Evolutionary conservation across 257 asterid genomes (phyloP).

Genomic region (Solanum verrucosum): DNA sequence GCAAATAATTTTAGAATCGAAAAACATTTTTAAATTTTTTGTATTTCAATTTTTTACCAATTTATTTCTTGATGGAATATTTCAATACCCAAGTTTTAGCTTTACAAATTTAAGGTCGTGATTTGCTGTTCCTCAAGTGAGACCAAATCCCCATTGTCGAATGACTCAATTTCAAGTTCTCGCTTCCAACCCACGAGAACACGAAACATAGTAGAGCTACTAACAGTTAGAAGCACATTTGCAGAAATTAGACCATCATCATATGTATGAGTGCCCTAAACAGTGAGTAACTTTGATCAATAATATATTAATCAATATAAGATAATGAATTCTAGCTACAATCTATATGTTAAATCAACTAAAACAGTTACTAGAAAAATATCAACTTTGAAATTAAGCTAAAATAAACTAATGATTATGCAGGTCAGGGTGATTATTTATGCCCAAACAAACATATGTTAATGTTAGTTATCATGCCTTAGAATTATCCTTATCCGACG

Average conservation of each 20-base stretch:
- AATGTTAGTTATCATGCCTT: background rate
- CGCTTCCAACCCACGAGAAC: too few relatives aligned
- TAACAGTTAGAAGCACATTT: too few relatives aligned
- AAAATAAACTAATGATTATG: background rate
- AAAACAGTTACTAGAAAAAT: background rate
- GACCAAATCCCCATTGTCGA: background rate
- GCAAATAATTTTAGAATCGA: too few relatives aligned
- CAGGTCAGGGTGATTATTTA: background rate
- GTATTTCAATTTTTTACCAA: too few relatives aligned
- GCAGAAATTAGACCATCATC: background rate
- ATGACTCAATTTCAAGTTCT: too few relatives aligned
- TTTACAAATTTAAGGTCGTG: background rate
- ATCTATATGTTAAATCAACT: background rate
- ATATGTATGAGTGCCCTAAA: background rate
- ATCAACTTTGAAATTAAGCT: background rate
- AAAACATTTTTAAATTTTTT: too few relatives aligned
- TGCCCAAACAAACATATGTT: background rate
- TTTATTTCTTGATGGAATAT: too few relatives aligned
- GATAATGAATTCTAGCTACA: background rate
- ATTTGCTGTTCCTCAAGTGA: background rate
- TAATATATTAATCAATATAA: background rate
- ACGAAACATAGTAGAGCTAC: background rate
- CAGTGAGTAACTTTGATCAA: background rate
- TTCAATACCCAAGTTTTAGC: too few relatives aligned
- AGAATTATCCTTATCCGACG: constrained; percentile 34